phyloP scores from a whole-genome alignment of 1,284 basidiomycete species.

The Pseudozyma hubeiensis region DNA sequence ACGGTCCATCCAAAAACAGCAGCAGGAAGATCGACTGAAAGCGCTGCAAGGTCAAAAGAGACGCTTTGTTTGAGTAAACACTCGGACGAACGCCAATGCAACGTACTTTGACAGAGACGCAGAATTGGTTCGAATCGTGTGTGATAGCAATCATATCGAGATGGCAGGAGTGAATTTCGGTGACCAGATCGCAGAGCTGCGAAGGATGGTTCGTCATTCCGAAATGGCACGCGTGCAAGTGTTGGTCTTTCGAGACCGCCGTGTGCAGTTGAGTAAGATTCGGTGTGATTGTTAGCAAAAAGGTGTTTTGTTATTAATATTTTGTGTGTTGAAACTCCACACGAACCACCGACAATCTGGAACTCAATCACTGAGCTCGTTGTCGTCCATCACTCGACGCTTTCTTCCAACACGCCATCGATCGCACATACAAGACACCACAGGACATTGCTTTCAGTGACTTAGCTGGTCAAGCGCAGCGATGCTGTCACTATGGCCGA shows the following conservation, averaged over 20 bases:
- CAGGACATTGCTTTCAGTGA: not conserved
- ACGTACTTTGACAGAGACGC: too few species aligned
- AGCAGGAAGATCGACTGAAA: constrained; percentile 40
- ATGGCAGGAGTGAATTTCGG: too few species aligned
- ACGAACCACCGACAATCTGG: not conserved
- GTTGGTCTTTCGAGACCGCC: constrained; percentile 9
- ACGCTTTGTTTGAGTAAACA: not conserved
- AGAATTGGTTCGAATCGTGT: too few species aligned
- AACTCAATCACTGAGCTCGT: too few species aligned
- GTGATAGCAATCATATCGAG: too few species aligned
- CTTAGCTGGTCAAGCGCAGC: not conserved
- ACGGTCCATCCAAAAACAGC: constrained; percentile 27
- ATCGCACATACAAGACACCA: not conserved
- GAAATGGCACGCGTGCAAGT: not conserved
- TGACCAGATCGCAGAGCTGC: too few species aligned
- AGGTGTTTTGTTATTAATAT: not conserved
- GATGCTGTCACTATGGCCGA: constrained; percentile 14
- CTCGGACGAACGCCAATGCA: too few species aligned
- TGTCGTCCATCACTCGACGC: too few species aligned
- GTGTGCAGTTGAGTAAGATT: not conserved
- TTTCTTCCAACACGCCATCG: constrained; percentile 5
- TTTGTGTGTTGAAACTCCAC: constrained; percentile 7
- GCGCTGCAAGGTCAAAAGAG: not conserved
- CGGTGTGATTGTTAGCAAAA: not conserved
- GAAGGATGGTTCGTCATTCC: not conserved